Evolutionary conservation across 257 asterid species (phyloP).

Genomic region (Plantago elongata): DNA sequence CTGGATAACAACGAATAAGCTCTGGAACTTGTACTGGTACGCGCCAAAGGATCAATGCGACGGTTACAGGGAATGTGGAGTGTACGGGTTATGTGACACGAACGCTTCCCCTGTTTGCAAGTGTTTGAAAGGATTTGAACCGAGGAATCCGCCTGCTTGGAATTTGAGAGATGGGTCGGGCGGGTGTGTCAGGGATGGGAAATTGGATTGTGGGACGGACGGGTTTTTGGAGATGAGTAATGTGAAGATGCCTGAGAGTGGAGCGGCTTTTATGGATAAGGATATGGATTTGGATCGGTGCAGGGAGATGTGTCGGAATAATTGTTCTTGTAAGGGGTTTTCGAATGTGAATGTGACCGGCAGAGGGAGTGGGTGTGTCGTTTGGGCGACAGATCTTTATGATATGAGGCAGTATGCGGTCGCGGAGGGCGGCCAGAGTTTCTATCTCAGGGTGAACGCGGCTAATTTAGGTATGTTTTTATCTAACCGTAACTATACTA

Average conservation of each 20-base stretch:
- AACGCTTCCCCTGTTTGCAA: constrained; percentile 70
- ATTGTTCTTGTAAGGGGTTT: constrained; percentile 70
- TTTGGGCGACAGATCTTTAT: constrained; percentile 60
- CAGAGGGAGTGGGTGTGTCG: constrained; percentile 71
- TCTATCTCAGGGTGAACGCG: constrained; percentile 56
- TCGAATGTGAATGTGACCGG: constrained; percentile 41
- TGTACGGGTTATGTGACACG: constrained; percentile 66
- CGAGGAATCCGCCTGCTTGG: constrained; percentile 64
- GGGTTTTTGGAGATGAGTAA: constrained; percentile 41
- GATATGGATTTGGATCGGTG: constrained; percentile 42
- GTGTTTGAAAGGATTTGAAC: constrained; percentile 60
- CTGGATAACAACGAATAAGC: constrained; percentile 47
- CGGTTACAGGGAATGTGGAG: constrained; percentile 61
- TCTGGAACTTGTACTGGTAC: constrained; percentile 71
- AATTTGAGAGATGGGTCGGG: constrained; percentile 61
- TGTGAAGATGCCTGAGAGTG: constrained; percentile 78
- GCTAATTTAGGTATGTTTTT: constrained; percentile 54
- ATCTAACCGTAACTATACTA: neutral
- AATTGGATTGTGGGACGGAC: constrained; percentile 50
- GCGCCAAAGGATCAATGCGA: constrained; percentile 89
- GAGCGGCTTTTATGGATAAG: constrained; percentile 40
- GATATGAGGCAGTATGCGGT: constrained; percentile 82
- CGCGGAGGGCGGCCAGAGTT: constrained; percentile 74
- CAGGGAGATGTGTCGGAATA: constrained; percentile 41
- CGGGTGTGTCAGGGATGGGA: constrained; percentile 48